These are phyloP conservation scores for Skeletonema tropicum DNA, from an alignment of 108 stramenopile genomes.

Conservation along the genomic window DNA sequence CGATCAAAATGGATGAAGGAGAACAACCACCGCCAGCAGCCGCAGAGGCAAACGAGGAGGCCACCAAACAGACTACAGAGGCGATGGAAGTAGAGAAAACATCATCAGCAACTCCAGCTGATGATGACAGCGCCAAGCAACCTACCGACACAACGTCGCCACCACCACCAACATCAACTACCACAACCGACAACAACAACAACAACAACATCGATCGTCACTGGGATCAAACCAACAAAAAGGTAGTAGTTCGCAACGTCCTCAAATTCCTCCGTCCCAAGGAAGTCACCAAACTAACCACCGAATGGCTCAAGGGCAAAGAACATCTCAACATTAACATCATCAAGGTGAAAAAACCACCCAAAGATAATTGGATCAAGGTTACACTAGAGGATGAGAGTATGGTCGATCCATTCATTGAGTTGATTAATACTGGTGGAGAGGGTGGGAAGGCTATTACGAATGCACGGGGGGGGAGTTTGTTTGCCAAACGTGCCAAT, in stretches of 20 bases:
- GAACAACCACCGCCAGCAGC: too few relatives aligned
- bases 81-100: background rate
- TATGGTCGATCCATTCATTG: slow-evolving; percentile 63
- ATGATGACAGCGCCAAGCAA: background rate
- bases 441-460: slow-evolving; percentile 28
- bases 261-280: slow-evolving; percentile 61
- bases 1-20: too few relatives aligned
- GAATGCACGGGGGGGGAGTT: slow-evolving; percentile 42
- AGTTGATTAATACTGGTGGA: slow-evolving; percentile 47
- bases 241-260: slow-evolving; percentile 72
- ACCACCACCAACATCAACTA: background rate
- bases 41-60: too few relatives aligned
- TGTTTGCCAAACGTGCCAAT: slow-evolving; percentile 46
- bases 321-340: slow-evolving; percentile 38
- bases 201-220: background rate
- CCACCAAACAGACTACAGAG: background rate
- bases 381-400: slow-evolving; percentile 48
- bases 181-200: background rate
- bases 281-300: slow-evolving; percentile 50
- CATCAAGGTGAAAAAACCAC: slow-evolving; percentile 56
- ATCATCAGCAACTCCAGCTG: background rate
- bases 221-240: slow-evolving; percentile 61
- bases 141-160: too few relatives aligned
- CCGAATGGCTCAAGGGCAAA: slow-evolving; percentile 45
- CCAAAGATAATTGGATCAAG: slow-evolving; percentile 59